Conservation (phyloP, 768 basidiomycete genomes). For the Phlegmacium glaucopus region DNA sequence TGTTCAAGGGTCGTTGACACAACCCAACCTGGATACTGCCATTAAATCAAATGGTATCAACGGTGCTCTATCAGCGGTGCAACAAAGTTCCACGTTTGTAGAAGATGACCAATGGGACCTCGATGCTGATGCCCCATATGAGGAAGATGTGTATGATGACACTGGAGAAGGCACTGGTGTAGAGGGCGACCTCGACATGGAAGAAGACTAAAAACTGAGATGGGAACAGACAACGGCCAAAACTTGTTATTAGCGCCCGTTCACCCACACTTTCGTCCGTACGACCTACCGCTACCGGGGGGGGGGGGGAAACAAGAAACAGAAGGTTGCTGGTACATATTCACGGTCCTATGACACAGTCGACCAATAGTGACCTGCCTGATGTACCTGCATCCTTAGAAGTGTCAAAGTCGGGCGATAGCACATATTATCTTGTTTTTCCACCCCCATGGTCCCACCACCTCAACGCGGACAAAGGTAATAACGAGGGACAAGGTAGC, state of each 20-base stretch:
- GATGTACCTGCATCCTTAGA: not conserved
- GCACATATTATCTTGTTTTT: constrained; percentile 16
- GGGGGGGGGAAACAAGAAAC: no score
- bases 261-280: no score
- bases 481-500: constrained; percentile 1
- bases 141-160: constrained; percentile 63
- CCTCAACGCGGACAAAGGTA: constrained; percentile 11
- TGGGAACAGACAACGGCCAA: not conserved
- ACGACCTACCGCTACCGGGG: no score
- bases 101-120: constrained; percentile 26
- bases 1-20: constrained; percentile 37
- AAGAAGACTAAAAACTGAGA: constrained; percentile 30
- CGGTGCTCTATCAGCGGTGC: constrained; percentile 8
- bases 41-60: constrained; percentile 3
- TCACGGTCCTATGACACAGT: no score
- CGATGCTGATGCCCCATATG: constrained; percentile 40
- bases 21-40: not conserved
- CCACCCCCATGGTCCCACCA: no score
- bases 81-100: constrained; percentile 7
- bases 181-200: constrained; percentile 71
- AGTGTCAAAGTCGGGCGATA: not conserved
- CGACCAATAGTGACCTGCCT: not conserved
- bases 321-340: no score
- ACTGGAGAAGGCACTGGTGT: constrained; percentile 61
- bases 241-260: no score